Percentiles rank a stretch among this genome's conserved stretches.
These are phyloP conservation scores for Globisporangium spinosum DNA, from an alignment of 352 stramenopile species.

Conservation along the genomic window DNA sequence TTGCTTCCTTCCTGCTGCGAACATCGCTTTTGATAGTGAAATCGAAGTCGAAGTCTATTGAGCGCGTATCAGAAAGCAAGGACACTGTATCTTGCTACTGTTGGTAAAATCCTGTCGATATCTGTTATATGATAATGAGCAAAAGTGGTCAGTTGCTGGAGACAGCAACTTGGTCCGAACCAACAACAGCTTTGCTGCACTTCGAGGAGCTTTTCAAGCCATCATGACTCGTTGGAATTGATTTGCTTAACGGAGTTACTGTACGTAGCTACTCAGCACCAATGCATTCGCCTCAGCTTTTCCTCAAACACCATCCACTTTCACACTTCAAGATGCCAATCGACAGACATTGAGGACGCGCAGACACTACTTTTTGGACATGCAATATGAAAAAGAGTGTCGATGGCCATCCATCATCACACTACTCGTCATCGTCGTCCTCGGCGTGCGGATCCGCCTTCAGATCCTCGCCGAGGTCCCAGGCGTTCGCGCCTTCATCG, in stretches of 20 bases:
- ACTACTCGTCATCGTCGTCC: conserved; percentile 5
- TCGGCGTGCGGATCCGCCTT: conserved; percentile 25
- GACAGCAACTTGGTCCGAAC: too few species aligned
- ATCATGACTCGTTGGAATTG: not conserved
- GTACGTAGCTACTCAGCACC: not conserved
- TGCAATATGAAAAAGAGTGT: not conserved
- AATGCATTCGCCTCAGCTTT: not conserved
- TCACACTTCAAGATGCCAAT: conserved; percentile 1
- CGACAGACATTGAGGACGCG: not conserved
- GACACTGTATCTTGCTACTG: too few species aligned
- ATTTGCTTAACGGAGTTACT: not conserved
- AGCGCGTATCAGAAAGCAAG: not conserved
- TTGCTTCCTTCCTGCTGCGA: conserved; percentile 1
- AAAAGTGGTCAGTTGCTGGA: too few species aligned
- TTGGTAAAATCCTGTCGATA: too few species aligned
- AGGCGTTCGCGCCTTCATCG: conserved; percentile 61
- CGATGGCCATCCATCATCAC: not conserved
- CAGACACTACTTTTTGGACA: not conserved
- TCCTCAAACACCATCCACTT: not conserved
- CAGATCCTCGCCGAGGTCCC: conserved; percentile 40
- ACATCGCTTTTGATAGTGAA: not conserved
- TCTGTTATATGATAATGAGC: too few species aligned
- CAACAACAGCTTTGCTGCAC: too few species aligned
- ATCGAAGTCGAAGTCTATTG: too few species aligned
- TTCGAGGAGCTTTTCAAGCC: too few species aligned